phyloP scores from a whole-genome alignment of 352 stramenopile species.

The Pythium phragmitis region DNA sequence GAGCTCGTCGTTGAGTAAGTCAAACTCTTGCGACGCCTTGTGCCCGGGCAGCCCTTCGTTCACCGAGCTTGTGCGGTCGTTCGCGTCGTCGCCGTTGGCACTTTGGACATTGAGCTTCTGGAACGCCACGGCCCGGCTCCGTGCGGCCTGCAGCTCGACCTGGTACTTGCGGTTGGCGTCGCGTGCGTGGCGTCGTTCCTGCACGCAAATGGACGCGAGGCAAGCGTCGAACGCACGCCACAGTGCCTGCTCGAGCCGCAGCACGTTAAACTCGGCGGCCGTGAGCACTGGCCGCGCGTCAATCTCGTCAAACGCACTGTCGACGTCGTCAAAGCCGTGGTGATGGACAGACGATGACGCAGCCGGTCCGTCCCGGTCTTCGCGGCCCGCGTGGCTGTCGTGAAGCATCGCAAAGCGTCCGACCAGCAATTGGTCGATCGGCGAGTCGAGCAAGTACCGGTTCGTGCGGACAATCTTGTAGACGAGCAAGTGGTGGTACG shows the following conservation, averaged over 20 bases:
- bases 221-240: conserved; percentile 80
- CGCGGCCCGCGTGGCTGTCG: conserved; percentile 24
- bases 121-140: conserved; percentile 52
- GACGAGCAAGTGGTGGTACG: conserved; percentile 76
- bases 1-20: conserved; percentile 55
- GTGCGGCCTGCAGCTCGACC: conserved; percentile 44
- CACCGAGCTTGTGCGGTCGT: conserved; percentile 25
- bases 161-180: conserved; percentile 68
- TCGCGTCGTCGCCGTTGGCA: conserved; percentile 29
- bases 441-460: conserved; percentile 61
- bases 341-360: neutral
- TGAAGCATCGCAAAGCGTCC: conserved; percentile 47
- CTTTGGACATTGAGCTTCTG: conserved; percentile 47
- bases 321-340: conserved; percentile 20
- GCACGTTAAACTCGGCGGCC: conserved; percentile 40
- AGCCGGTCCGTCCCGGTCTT: no score
- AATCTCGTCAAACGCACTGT: conserved; percentile 27
- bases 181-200: conserved; percentile 53
- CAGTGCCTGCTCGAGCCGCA: conserved; percentile 63
- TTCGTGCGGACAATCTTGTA: conserved; percentile 63
- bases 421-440: conserved; percentile 66
- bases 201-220: conserved; percentile 54
- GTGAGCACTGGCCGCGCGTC: conserved; percentile 31
- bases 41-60: conserved; percentile 61
- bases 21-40: conserved; percentile 54